Evolutionary conservation across 1,284 basidiomycete genomes (phyloP).

Genomic region (Cryptococcus deneoformans): DNA sequence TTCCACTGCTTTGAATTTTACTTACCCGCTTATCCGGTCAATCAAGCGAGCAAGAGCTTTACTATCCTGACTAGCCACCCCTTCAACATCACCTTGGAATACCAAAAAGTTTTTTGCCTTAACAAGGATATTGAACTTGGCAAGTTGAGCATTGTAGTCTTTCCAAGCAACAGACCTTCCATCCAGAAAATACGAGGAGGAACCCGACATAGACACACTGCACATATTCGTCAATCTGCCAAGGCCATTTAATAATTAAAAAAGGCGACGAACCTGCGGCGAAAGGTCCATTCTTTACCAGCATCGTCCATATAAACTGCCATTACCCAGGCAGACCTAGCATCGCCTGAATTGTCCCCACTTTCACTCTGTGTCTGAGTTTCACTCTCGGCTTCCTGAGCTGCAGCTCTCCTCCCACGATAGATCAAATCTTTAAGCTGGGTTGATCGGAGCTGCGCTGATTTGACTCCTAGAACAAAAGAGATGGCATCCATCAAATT

Average conservation of each 20-base stretch:
- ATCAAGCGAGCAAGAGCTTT: slow-evolving; percentile 86
- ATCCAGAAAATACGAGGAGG: slow-evolving; percentile 86
- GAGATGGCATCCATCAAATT: slow-evolving; percentile 99
- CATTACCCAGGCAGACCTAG: slow-evolving; percentile 89
- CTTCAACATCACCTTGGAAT: slow-evolving; percentile 99
- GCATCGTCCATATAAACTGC: slow-evolving; percentile 80
- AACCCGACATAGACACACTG: slow-evolving; percentile 80
- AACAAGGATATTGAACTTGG: slow-evolving; percentile 91
- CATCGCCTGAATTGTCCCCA: slow-evolving; percentile 54
- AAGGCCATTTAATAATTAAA: background rate
- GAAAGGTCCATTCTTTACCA: slow-evolving; percentile 79
- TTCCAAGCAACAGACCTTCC: slow-evolving; percentile 72
- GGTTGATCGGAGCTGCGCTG: slow-evolving; percentile 84
- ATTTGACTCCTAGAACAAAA: slow-evolving; percentile 96
- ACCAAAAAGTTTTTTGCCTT: slow-evolving; percentile 99
- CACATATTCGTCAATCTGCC: slow-evolving; percentile 7
- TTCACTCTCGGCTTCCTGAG: slow-evolving; percentile 50
- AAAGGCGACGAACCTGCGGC: slow-evolving; percentile 69
- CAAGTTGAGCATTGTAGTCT: slow-evolving; percentile 79
- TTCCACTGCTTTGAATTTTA: no score
- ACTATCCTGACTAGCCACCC: slow-evolving; percentile 88
- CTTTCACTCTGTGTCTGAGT: slow-evolving; percentile 46
- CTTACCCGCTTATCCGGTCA: slow-evolving; percentile 83
- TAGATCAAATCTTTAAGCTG: slow-evolving; percentile 96
- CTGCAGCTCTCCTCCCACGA: slow-evolving; percentile 69